Conservation (phyloP, 176 grass and related monocot genomes). For the Cymbopogon citratus region DNA sequence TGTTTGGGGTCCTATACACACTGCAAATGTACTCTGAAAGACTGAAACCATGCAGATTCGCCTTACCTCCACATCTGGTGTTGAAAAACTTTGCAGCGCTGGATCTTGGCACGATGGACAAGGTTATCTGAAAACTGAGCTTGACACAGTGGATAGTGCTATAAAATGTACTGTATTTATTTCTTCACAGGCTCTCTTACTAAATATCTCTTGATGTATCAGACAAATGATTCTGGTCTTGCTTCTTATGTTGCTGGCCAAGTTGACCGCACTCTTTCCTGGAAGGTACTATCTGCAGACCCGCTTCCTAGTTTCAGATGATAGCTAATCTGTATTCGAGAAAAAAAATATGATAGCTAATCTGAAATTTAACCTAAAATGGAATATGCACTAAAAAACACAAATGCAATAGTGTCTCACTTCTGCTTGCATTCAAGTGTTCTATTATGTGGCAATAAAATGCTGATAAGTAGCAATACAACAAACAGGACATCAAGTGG, state of each 20-base stretch:
- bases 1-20: background rate
- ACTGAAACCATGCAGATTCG: conserved; percentile 55
- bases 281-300: conserved; percentile 50
- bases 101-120: conserved; percentile 72
- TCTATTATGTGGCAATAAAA: background rate
- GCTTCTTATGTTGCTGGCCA: conserved; percentile 62
- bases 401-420: background rate
- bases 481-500: conserved; percentile 78
- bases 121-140: conserved; percentile 36
- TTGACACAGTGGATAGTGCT: background rate
- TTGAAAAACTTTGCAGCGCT: conserved; percentile 81
- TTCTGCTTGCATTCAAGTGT: background rate
- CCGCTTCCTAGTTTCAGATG: background rate
- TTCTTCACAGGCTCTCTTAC: background rate
- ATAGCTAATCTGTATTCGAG: background rate
- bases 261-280: conserved; percentile 68
- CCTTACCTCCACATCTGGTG: conserved; percentile 59
- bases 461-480: background rate
- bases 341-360: background rate
- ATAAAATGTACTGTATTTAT: background rate
- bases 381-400: background rate
- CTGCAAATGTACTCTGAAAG: background rate
- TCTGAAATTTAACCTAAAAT: background rate
- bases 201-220: conserved; percentile 28
- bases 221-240: conserved; percentile 79